Evolutionary conservation across 306 rosid species (phyloP).

Genomic region (Amphicarpaea edgeworthii): DNA sequence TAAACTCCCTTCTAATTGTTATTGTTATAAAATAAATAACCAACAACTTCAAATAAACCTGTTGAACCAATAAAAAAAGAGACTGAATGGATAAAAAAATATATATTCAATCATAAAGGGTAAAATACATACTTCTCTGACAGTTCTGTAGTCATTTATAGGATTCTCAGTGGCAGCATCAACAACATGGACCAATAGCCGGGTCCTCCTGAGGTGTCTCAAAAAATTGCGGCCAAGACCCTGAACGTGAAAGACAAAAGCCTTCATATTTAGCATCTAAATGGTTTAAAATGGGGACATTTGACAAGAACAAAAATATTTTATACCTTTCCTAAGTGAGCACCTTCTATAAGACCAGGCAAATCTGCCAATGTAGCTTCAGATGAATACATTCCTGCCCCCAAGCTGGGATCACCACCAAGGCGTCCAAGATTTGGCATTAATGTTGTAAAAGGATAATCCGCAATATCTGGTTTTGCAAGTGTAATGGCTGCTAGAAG

Average conservation of each 20-base stretch:
- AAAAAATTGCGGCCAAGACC: slow-evolving; percentile 97
- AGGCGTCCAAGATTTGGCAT: slow-evolving; percentile 99
- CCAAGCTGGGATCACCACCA: slow-evolving; percentile 95
- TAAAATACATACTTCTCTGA: slow-evolving; percentile 77
- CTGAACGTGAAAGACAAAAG: slow-evolving; percentile 57
- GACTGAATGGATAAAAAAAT: neutral
- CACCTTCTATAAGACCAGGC: slow-evolving; percentile 99
- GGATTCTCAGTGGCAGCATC: slow-evolving; percentile 92
- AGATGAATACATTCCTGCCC: slow-evolving; percentile 87
- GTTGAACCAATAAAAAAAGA: slow-evolving; percentile 21
- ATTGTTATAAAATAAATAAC: slow-evolving; percentile 1
- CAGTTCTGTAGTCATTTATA: slow-evolving; percentile 82
- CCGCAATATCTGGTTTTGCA: slow-evolving; percentile 95
- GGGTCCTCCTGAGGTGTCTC: slow-evolving; percentile 95
- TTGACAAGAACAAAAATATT: slow-evolving; percentile 18
- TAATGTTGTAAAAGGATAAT: slow-evolving; percentile 94
- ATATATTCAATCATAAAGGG: neutral
- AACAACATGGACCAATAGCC: slow-evolving; percentile 89
- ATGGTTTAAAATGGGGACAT: neutral
- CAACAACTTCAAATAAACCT: slow-evolving; percentile 28
- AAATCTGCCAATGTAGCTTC: slow-evolving; percentile 98
- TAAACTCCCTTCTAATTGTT: slow-evolving; percentile 17
- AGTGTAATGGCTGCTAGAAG: slow-evolving; percentile 94
- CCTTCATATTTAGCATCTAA: slow-evolving; percentile 42
- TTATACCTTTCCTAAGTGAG: slow-evolving; percentile 98